Evolutionary conservation across 1,139 yeast genomes (phyloP), one percentile per base, ranked within the genome.

Genomic region (Debaryomyces subglobosus): DNA sequence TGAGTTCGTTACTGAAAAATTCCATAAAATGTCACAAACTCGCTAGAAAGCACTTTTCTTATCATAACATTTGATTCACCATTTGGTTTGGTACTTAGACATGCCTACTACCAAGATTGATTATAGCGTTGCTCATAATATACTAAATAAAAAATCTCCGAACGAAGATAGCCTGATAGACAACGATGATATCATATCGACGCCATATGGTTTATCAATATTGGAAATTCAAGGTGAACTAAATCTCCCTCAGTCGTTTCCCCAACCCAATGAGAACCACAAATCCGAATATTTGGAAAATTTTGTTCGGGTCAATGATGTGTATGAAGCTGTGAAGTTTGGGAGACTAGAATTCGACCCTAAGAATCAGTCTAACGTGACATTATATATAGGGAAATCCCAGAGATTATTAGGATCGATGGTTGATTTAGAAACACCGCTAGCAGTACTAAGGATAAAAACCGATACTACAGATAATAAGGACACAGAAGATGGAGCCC

Each of bases 211-310:
- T 0, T 71, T 82, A 33, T 73, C 79, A 1, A 58, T 86, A 9
- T 54, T 86, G 23, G 94, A 86, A 62, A 85, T 86, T 15, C 94
- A 86, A 61, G 94, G 94, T 3, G 88, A 82, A 33, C 62, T 86
- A 39, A 79, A 82, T 48, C 59, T 82, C 1, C 91, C 91, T 0
- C 68, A 67, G 34, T 79, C 80, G 2, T 52, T 51, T 3, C 62
- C 56, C 20, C 38, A 50, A 35, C 29, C 35, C 43, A n/a, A 48
- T 48, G 53, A 58, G 9, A 59, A 58, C 2, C 49, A 46, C 15
- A 61, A 60, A n/a, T 48, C 61, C 24, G 68, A 67, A 49, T 63
- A 61, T 46, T 53, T 57, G 23, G 54, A 53, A 23, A 65, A 61
- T 49, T 72, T 65, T 48, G 64, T 71, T 4, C 68, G 66, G 10